These are phyloP conservation scores for Yamadazyma tumulicola DNA, from an alignment of 805 yeast genomes.

Conservation along the genomic window DNA sequence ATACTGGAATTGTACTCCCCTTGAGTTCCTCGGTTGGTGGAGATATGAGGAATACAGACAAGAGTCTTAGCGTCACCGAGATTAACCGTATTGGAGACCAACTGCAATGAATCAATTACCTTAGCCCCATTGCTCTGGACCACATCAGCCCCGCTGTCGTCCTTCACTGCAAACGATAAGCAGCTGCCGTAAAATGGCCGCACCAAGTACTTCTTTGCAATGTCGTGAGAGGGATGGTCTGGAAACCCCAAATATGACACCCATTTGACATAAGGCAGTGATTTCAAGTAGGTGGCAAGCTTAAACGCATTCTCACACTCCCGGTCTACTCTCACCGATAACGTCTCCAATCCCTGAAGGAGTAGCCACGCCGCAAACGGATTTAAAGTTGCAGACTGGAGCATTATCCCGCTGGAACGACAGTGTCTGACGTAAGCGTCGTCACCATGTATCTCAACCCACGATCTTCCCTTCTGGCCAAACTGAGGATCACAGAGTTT, in stretches of 20 bases:
- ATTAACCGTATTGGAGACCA: conserved; percentile 83
- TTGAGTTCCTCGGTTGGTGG: conserved; percentile 91
- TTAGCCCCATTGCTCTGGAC: conserved; percentile 69
- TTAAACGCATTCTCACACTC: conserved; percentile 78
- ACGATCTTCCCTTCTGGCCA: conserved; percentile 87
- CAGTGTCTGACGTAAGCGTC: conserved; percentile 72
- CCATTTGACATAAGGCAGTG: conserved; percentile 72
- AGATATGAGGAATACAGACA: conserved; percentile 80
- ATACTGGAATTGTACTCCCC: conserved; percentile 67
- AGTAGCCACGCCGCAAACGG: conserved; percentile 87
- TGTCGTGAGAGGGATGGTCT: conserved; percentile 71
- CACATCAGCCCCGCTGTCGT: conserved; percentile 62
- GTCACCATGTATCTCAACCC: conserved; percentile 79
- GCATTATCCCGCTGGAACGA: conserved; percentile 82
- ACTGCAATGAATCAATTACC: conserved; percentile 61
- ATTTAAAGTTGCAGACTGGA: conserved; percentile 80
- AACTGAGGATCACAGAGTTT: conserved; percentile 86
- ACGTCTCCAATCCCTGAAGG: conserved; percentile 57
- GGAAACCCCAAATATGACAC: conserved; percentile 90
- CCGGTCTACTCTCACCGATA: conserved; percentile 77
- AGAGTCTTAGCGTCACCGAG: conserved; percentile 85
- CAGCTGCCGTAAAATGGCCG: conserved; percentile 76
- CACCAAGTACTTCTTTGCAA: conserved; percentile 74
- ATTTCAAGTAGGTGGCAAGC: conserved; percentile 72
- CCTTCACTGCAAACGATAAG: conserved; percentile 83